phyloP scores from a whole-genome alignment of 2,329 filamentous ascomycete species.

The Trichoderma koningiopsis region DNA sequence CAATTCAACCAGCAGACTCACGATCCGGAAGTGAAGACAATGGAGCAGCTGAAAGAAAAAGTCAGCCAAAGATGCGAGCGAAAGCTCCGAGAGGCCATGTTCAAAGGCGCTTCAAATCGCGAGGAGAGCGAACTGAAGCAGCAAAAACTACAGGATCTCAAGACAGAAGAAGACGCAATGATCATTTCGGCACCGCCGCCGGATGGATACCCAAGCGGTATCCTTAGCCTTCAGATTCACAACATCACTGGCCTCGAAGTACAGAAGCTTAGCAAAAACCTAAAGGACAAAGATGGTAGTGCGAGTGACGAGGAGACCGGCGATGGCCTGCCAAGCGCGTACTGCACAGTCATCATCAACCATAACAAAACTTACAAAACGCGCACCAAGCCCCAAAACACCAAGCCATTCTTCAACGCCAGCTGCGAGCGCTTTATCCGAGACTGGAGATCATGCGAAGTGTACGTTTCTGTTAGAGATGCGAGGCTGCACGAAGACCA shows the following conservation, averaged over 20 bases:
- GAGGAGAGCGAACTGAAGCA: conserved; percentile 66
- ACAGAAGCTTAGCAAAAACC: conserved; percentile 50
- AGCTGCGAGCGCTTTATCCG: conserved; percentile 72
- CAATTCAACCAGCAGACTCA: conserved; percentile 65
- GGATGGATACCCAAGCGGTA: conserved; percentile 62
- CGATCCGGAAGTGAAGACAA: conserved; percentile 57
- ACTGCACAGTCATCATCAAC: conserved; percentile 73
- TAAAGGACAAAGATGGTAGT: conserved; percentile 54
- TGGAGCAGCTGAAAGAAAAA: conserved; percentile 60
- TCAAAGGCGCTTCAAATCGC: conserved; percentile 49
- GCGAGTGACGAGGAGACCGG: conserved; percentile 60
- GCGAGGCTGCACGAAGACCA: conserved; percentile 70
- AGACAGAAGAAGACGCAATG: conserved; percentile 62
- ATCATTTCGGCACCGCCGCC: conserved; percentile 69
- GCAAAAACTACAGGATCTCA: conserved; percentile 68
- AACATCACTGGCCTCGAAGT: conserved; percentile 71
- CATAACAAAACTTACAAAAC: conserved; percentile 71
- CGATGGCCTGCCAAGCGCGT: conserved; percentile 68
- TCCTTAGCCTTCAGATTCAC: conserved; percentile 71
- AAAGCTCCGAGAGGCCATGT: conserved; percentile 65
- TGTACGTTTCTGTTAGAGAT: conserved; percentile 69
- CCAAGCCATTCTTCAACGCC: conserved; percentile 78
- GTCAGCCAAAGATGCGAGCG: conserved; percentile 56
- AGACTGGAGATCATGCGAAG: conserved; percentile 67
- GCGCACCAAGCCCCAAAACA: conserved; percentile 75